Evolutionary conservation across 352 stramenopile species (phyloP), one percentile per base, ranked within the genome.

Genomic region (Pythium apleroticum): DNA sequence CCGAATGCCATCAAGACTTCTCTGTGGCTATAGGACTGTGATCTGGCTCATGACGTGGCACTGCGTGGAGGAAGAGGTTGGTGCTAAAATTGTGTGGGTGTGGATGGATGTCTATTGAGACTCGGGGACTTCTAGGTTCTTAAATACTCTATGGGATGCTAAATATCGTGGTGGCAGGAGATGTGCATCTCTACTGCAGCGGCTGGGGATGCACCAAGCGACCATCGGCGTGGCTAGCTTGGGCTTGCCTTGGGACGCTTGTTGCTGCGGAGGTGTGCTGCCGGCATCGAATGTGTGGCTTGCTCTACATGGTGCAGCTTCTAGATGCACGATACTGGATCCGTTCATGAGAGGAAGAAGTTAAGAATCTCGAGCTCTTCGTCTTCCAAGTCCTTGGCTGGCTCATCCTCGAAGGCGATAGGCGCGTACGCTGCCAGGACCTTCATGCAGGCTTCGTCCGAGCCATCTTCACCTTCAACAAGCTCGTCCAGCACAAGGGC

Each of bases 281-380:
- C 20, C 37, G 12, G 19, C 8, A 15, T 31, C 46, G 46, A 52
- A 33, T 33, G 46, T 52, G 20, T 19, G 9, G 20, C 46, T 52
- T 27, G 20, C n/a, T 31, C 25, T 52, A 31, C 46, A 30, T 52
- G 55, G 20, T 46, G 37, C 19, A 46, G 37, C 37, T n/a, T 46
- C 37, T 46, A 46, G 37, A 8, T 46, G 37, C 37, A 46, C 17
- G 37, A 46, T 46, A 22, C 37, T 61, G 20, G 30, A 50, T 37
- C 37, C 14, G 35, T 54, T 68, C 62, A 68, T 24, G 48, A 62
- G 12, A 68, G 25, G n/a, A 68, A 68, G 45, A 54, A 68, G 41
- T 68, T 53, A 54, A 68, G 35, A 27, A 68, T 68, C 25, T 68
- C 54, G 31, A 68, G 39, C 45, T 63, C 54, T 33, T 63, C 35